Base-by-base conservation (phyloP, 306 rosid genomes). In the Fagus sylvatica region DNA sequence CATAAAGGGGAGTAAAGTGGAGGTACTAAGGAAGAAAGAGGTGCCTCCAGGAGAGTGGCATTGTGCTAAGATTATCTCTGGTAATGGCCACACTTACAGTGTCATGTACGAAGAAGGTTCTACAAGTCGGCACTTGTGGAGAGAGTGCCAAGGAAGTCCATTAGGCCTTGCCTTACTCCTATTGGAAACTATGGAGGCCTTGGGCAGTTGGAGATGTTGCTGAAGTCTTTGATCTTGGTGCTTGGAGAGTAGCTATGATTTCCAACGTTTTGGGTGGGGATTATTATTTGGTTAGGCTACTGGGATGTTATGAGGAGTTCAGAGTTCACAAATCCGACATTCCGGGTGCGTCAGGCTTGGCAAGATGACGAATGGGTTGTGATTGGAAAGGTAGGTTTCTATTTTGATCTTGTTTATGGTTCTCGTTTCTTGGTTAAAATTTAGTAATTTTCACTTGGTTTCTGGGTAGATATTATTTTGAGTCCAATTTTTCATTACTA, bases 141-240 rank as follows among this genome's bases (percentile, higher is more conserved):
- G 86, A 83, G 85, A 79, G 93, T 93, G 71, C 71, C 88, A 2
- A 86, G 92, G 82, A 91, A 82, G 46, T 86, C 81, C 75, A 80
- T 93, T 66, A 87, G 97, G 85, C 99, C 94, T 4, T 84, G 84
- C 57, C 97, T 94, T 10, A 96, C 93, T 37, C 79, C 51, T 4
- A 75, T 67, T n/a, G n/a, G 36, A 36, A 75, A 80, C 73, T 64
- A 13, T 53, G 30, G 78, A 82, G 51, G 53, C n/a, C 69, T 71
- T 93, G 91, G 96, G 71, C 41, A 17, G 84, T 72, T 53, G 87
- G 87, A 72, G 91, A 95, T 84, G 57, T 86, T 64, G 88, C 80
- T 51, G 99, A 95, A 86, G 91, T 87, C 40, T 90, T 85, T 41
- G 81, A 82, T 82, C 76, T 1, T 62, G 87, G 83, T 72, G 89